Conservation (phyloP, 352 stramenopile genomes). For the Phytophthora megakarya region DNA sequence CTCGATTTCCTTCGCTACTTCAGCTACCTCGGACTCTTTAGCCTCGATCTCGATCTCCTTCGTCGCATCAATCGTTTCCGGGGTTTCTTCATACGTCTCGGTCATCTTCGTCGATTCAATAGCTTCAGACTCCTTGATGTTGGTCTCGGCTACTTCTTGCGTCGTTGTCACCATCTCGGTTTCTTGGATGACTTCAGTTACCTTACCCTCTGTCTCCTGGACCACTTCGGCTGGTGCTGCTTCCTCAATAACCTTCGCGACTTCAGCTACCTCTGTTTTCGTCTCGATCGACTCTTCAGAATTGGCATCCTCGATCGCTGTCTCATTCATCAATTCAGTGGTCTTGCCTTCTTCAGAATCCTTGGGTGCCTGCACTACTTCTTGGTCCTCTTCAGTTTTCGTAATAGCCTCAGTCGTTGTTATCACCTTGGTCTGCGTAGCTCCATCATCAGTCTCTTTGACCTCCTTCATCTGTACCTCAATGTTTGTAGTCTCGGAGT, state of each 20-base stretch:
- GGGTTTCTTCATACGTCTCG: not conserved
- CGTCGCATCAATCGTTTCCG: not conserved
- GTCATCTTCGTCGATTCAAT: too few relatives aligned
- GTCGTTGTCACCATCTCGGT: not conserved
- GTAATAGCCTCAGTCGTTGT: too few relatives aligned
- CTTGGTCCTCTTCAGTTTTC: too few relatives aligned
- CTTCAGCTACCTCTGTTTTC: not conserved
- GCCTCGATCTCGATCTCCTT: not conserved
- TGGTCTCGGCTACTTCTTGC: not conserved
- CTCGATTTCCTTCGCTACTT: slow-evolving; percentile 16
- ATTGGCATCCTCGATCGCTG: not conserved
- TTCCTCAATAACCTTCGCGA: slow-evolving; percentile 6
- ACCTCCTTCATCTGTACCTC: not conserved
- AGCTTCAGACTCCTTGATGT: not conserved
- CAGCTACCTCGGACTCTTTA: not conserved
- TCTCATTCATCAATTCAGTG: not conserved
- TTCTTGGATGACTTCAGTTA: not conserved
- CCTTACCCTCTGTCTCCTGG: not conserved
- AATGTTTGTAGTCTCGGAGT: too few relatives aligned
- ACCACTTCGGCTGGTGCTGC: slow-evolving; percentile 4
- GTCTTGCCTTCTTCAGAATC: too few relatives aligned
- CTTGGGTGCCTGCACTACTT: too few relatives aligned
- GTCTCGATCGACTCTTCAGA: not conserved
- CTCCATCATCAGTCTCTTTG: not conserved
- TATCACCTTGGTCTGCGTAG: too few relatives aligned